phyloP scores from a whole-genome alignment of 345 rosid species.

The Raphanus sativus region DNA sequence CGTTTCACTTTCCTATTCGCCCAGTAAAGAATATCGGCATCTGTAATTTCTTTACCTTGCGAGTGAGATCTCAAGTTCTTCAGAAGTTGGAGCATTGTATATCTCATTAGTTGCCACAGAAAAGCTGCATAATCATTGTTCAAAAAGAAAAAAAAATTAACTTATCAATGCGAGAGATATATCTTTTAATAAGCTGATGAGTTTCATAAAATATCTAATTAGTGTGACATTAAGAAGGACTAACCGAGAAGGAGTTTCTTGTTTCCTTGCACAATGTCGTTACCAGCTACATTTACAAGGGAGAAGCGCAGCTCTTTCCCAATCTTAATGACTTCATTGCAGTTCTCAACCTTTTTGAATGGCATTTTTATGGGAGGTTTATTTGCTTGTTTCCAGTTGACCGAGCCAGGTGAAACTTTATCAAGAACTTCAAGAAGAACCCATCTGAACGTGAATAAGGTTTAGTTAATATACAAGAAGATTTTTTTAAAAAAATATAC shows the following conservation, averaged over 20 bases:
- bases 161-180: neutral
- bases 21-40: conserved; percentile 82
- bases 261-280: conserved; percentile 55
- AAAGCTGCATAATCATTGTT: conserved; percentile 53
- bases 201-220: conserved; percentile 12
- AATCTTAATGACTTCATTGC: conserved; percentile 43
- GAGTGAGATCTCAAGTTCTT: conserved; percentile 82
- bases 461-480: conserved; percentile 25
- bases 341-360: conserved; percentile 43
- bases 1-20: conserved; percentile 86
- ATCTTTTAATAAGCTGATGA: neutral
- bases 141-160: neutral
- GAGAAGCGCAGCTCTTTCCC: conserved; percentile 56
- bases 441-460: conserved; percentile 57
- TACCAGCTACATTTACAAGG: conserved; percentile 96
- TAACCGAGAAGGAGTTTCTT: conserved; percentile 44
- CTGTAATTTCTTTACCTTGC: conserved; percentile 93
- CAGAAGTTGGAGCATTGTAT: conserved; percentile 91
- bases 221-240: conserved; percentile 9
- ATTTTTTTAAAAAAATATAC: neutral
- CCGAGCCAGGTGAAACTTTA: conserved; percentile 42
- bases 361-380: conserved; percentile 45
- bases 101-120: conserved; percentile 98
- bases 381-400: conserved; percentile 43
- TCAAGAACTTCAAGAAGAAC: conserved; percentile 59